phyloP scores from a whole-genome alignment of 202 grass and related monocot genomes.

The Saccharum hybrid region DNA sequence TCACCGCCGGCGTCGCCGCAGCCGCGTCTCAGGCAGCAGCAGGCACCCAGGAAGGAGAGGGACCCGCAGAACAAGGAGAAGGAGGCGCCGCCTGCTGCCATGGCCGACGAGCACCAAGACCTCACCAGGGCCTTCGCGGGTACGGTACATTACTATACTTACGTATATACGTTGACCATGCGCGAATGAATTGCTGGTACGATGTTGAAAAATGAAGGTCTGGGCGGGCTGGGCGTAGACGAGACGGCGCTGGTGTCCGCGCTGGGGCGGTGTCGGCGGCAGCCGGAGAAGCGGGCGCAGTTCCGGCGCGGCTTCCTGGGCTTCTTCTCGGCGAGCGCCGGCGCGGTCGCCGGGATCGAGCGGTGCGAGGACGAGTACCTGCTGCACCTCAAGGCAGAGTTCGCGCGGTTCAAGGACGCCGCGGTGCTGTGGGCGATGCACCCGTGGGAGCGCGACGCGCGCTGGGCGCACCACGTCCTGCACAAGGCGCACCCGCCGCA shows the following conservation, averaged over 20 bases:
- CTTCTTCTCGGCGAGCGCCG: constrained; percentile 55
- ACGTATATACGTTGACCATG: background rate
- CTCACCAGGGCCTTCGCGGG: constrained; percentile 74
- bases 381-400: constrained; percentile 60
- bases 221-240: constrained; percentile 81
- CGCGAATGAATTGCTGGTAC: background rate
- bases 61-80: constrained; percentile 12
- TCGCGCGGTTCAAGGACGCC: constrained; percentile 71
- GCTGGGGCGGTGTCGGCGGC: constrained; percentile 58
- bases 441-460: constrained; percentile 83
- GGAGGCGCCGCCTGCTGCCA: background rate
- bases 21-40: constrained; percentile 20
- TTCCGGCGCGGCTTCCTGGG: constrained; percentile 58
- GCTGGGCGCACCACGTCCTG: constrained; percentile 70
- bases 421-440: constrained; percentile 84
- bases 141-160: background rate
- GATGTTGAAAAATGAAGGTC: constrained; percentile 34
- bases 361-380: constrained; percentile 74
- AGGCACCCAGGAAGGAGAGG: constrained; percentile 39
- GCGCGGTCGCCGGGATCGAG: constrained; percentile 58
- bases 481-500: constrained; percentile 55
- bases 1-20: constrained; percentile 34
- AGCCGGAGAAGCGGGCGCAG: constrained; percentile 61
- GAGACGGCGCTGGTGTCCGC: constrained; percentile 64
- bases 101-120: constrained; percentile 56